Evolutionary conservation across 208 protist genomes (phyloP).

Genomic region (Naegleria gruberi): DNA sequence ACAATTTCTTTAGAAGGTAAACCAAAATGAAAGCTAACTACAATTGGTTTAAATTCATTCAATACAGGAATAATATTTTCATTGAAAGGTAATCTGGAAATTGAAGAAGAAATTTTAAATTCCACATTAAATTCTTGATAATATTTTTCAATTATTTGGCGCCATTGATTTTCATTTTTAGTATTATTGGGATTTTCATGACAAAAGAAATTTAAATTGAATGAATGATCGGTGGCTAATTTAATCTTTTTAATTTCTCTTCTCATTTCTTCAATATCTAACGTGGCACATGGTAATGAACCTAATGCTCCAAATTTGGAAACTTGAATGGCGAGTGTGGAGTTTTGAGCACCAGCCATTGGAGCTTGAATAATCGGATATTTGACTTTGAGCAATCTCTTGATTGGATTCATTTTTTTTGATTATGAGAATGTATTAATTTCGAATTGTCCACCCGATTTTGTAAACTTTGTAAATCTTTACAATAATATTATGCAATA

Average conservation of each 20-base stretch:
- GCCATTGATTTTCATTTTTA: neutral
- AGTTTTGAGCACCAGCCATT: neutral
- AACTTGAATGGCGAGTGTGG: neutral
- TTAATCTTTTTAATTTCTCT: neutral
- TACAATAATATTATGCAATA: too few species aligned
- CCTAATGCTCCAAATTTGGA: neutral
- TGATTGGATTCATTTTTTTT: too few species aligned
- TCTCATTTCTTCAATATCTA: neutral
- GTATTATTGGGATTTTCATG: neutral
- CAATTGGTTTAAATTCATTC: neutral
- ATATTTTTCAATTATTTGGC: neutral
- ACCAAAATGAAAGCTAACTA: neutral
- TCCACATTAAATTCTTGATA: neutral
- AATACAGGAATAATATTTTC: neutral
- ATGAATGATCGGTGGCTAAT: neutral
- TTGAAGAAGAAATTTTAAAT: neutral
- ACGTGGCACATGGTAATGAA: neutral
- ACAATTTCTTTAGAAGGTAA: neutral
- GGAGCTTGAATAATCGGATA: neutral
- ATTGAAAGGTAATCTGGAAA: neutral
- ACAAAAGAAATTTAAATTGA: neutral
- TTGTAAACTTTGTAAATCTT: too few species aligned
- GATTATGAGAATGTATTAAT: too few species aligned
- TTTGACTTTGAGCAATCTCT: too few species aligned
- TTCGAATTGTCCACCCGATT: too few species aligned